These are phyloP conservation scores for Verticillium isaacii DNA, from an alignment of 2,329 filamentous ascomycete genomes.

Conservation along the genomic window DNA sequence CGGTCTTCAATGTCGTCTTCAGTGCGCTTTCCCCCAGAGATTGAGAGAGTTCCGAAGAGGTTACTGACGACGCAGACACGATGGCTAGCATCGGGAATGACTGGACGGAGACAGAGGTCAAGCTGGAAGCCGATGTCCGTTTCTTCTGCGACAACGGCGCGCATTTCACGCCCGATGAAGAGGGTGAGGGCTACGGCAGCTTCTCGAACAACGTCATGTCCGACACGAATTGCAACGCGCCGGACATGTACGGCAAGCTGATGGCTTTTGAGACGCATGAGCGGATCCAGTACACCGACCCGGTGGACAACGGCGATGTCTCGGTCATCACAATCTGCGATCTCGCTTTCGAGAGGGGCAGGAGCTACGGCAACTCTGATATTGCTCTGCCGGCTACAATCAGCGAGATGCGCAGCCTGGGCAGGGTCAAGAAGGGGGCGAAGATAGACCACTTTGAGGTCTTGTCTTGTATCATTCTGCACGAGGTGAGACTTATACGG, in stretches of 20 bases:
- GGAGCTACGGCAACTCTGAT: neutral
- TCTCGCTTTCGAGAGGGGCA: neutral
- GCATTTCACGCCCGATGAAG: neutral
- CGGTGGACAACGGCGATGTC: neutral
- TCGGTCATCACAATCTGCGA: neutral
- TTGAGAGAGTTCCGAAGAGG: too few relatives aligned
- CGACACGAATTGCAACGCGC: neutral
- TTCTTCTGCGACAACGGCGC: neutral
- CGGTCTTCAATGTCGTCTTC: neutral
- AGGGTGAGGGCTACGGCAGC: neutral
- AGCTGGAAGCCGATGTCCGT: neutral
- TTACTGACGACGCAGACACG: neutral
- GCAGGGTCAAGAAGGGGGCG: neutral
- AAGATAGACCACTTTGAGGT: neutral
- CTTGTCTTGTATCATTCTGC: neutral
- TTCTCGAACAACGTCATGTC: neutral
- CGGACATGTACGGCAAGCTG: neutral
- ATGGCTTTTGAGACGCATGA: neutral
- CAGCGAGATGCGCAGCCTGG: neutral
- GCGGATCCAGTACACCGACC: neutral
- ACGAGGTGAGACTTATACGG: neutral
- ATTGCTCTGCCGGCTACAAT: neutral
- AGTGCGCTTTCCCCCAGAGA: neutral
- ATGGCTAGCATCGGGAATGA: neutral
- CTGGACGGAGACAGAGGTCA: neutral